Percentiles rank a stretch among this genome's conserved stretches.
These are phyloP conservation scores for Amanita rimosa DNA, from an alignment of 768 basidiomycete species.

Conservation along the genomic window DNA sequence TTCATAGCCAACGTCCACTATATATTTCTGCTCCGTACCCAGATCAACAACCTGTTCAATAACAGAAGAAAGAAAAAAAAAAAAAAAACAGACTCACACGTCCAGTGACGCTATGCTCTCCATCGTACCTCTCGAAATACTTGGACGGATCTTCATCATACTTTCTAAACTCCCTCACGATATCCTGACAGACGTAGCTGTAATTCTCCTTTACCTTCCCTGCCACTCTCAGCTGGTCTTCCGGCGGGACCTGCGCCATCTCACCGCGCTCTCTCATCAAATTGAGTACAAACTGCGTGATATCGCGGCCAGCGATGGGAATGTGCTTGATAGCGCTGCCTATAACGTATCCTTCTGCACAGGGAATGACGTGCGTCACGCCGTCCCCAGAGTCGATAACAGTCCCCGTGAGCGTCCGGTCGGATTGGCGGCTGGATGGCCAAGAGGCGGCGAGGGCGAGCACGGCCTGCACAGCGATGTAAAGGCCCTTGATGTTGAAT, in stretches of 20 bases:
- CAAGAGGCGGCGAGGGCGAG: constrained; percentile 96
- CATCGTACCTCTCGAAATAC: constrained; percentile 88
- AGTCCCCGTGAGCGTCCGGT: constrained; percentile 90
- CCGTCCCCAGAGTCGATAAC: constrained; percentile 99
- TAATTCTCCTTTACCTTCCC: constrained; percentile 96
- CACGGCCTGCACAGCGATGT: constrained; percentile 98
- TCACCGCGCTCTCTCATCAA: constrained; percentile 94
- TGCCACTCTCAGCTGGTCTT: constrained; percentile 88
- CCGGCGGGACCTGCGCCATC: constrained; percentile 81
- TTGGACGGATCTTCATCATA: constrained; percentile 95
- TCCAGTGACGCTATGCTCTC: constrained; percentile 87
- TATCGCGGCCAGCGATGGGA: constrained; percentile 96
- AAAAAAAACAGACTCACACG: constrained; percentile 39
- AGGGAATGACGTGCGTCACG: constrained; percentile 96
- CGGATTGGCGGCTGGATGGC: constrained; percentile 82
- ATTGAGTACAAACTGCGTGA: constrained; percentile 93
- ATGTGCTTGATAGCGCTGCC: constrained; percentile 99
- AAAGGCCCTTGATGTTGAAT: constrained; percentile 97
- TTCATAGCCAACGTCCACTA: constrained; percentile 92
- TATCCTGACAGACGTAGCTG: constrained; percentile 97
- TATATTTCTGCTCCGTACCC: constrained; percentile 62
- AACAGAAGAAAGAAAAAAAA: background rate
- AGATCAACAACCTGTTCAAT: too few species aligned
- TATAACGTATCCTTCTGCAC: constrained; percentile 97
- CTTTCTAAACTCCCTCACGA: constrained; percentile 97